Conservation (phyloP, 2,329 filamentous ascomycete species). For the Corniculantispora saksenae region DNA sequence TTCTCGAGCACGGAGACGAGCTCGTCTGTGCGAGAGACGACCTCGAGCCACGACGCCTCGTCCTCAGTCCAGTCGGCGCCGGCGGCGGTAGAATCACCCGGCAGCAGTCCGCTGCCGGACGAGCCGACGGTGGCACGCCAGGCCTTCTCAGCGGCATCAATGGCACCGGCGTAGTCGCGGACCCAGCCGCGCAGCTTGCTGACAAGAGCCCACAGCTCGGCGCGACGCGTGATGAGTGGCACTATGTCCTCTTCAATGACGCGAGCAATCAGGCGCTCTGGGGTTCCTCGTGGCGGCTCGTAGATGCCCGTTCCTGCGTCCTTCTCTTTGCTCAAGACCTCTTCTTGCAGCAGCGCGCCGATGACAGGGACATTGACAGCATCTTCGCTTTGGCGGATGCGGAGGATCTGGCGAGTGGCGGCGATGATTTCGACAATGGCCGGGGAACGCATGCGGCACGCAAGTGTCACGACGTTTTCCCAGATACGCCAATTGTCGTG, state of each 20-base stretch:
- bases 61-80: slow-evolving; percentile 47
- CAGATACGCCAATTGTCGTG: slow-evolving; percentile 90
- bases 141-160: slow-evolving; percentile 84
- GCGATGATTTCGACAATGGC: slow-evolving; percentile 74
- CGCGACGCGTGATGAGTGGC: slow-evolving; percentile 80
- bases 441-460: slow-evolving; percentile 73
- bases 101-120: slow-evolving; percentile 47
- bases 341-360: slow-evolving; percentile 69
- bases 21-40: slow-evolving; percentile 78
- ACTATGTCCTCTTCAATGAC: slow-evolving; percentile 74
- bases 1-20: slow-evolving; percentile 83
- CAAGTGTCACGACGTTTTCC: slow-evolving; percentile 92
- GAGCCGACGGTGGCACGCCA: slow-evolving; percentile 73
- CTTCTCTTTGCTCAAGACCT: slow-evolving; percentile 50
- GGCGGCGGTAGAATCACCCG: slow-evolving; percentile 10
- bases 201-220: slow-evolving; percentile 75
- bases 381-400: slow-evolving; percentile 75
- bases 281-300: slow-evolving; percentile 54
- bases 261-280: slow-evolving; percentile 64
- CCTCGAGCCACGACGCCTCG: slow-evolving; percentile 65
- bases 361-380: slow-evolving; percentile 77
- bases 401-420: slow-evolving; percentile 73
- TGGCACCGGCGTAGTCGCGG: slow-evolving; percentile 66
- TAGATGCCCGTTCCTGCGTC: slow-evolving; percentile 33
- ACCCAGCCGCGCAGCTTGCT: slow-evolving; percentile 73